Evolutionary conservation across 2,329 filamentous ascomycete species (phyloP).

Genomic region (Kalmusia sp.): DNA sequence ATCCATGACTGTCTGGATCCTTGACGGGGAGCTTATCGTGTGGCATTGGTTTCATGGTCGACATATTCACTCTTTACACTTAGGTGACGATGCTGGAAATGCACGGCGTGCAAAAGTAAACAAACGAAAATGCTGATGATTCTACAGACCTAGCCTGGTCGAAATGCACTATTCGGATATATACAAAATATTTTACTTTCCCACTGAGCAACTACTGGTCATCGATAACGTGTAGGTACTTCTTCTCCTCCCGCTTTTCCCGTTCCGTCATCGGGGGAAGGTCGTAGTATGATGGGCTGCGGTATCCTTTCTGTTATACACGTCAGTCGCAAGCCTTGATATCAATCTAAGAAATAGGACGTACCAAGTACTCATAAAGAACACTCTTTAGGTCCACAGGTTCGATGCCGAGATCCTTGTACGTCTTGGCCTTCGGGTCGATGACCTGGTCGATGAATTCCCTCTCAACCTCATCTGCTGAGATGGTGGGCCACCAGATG

Average conservation of each 20-base stretch:
- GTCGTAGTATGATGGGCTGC: conserved; percentile 88
- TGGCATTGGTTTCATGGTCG: no score
- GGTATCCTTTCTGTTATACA: conserved; percentile 77
- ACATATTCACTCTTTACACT: no score
- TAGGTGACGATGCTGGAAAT: background rate
- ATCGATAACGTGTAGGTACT: conserved; percentile 84
- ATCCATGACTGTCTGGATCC: no score
- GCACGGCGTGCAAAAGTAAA: background rate
- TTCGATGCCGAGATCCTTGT: conserved; percentile 90
- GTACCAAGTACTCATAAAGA: conserved; percentile 92
- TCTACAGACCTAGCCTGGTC: conserved; percentile 29
- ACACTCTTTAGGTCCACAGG: conserved; percentile 84
- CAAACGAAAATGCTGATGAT: conserved; percentile 21
- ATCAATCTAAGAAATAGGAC: conserved; percentile 40
- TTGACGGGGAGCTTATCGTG: no score
- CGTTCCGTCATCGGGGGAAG: conserved; percentile 92
- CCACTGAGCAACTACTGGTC: conserved; percentile 40
- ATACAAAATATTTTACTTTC: conserved; percentile 29
- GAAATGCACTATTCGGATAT: conserved; percentile 30
- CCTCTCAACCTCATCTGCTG: conserved; percentile 84
- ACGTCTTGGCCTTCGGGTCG: conserved; percentile 90
- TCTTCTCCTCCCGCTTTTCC: conserved; percentile 93
- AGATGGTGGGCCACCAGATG: conserved; percentile 88
- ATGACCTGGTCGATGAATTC: conserved; percentile 95
- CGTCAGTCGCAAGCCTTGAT: conserved; percentile 12